These are phyloP conservation scores for Fusarium veterinarium DNA, from an alignment of 2,329 filamentous ascomycete genomes.

Conservation along the genomic window DNA sequence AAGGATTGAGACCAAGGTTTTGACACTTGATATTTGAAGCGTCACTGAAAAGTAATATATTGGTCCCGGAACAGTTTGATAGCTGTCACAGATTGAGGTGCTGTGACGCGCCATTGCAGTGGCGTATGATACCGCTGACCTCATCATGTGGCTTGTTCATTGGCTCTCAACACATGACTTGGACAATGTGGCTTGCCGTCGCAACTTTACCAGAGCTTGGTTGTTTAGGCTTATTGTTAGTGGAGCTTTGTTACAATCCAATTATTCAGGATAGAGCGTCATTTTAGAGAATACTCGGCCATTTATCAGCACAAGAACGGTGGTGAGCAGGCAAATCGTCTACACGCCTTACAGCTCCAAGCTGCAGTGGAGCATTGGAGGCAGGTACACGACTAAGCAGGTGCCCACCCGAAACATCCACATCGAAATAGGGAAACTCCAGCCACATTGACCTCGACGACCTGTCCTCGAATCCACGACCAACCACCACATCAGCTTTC, in stretches of 20 bases:
- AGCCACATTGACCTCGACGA: constrained; percentile 43
- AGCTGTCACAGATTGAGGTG: constrained; percentile 5
- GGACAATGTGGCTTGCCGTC: constrained; percentile 22
- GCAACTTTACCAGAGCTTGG: neutral
- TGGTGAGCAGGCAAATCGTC: neutral
- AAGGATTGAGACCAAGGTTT: neutral
- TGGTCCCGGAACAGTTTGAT: neutral
- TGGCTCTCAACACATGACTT: constrained; percentile 22
- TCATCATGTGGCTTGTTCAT: constrained; percentile 32
- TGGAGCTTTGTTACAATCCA: neutral
- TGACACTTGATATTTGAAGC: neutral
- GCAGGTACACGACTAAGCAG: constrained; percentile 35
- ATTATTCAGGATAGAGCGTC: neutral
- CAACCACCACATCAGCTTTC: constrained; percentile 14
- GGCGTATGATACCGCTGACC: constrained; percentile 23
- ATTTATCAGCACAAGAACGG: neutral
- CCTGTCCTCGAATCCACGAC: constrained; percentile 34
- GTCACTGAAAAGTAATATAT: constrained; percentile 51
- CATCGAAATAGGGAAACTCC: constrained; percentile 42
- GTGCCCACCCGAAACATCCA: constrained; percentile 38
- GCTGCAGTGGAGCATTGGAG: constrained; percentile 35
- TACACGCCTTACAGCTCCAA: constrained; percentile 5
- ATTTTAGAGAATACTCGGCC: neutral
- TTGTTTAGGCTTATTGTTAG: neutral
- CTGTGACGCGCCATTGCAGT: constrained; percentile 6